Evolutionary conservation across 2,329 filamentous ascomycete species (phyloP).

Genomic region (Ceratocystis papillata): DNA sequence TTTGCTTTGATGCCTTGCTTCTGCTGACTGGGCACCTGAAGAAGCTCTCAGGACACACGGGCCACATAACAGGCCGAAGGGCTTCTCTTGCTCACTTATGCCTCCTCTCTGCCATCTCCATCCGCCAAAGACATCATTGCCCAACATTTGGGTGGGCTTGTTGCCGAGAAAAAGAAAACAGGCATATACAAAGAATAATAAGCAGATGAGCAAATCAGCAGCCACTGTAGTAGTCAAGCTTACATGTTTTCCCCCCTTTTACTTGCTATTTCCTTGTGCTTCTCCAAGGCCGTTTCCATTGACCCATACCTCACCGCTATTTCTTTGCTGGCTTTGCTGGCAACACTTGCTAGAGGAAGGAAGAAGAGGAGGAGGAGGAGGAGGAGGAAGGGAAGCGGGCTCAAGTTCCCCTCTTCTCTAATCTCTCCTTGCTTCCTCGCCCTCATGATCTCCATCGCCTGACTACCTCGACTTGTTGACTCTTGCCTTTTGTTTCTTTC

Average conservation of each 20-base stretch:
- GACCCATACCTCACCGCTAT: neutral
- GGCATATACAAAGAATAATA: neutral
- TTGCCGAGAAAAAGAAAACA: neutral
- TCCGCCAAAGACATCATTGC: neutral
- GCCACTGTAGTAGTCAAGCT: neutral
- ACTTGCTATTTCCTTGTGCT: neutral
- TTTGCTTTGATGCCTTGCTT: neutral
- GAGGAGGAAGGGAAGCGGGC: neutral
- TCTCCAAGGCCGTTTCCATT: neutral
- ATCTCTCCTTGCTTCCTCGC: neutral
- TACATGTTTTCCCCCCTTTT: neutral
- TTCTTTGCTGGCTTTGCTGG: conserved; percentile 3
- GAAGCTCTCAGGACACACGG: conserved; percentile 4
- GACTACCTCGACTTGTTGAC: neutral
- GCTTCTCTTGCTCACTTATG: neutral
- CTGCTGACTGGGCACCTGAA: neutral
- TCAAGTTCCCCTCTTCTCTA: neutral
- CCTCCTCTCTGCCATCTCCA: neutral
- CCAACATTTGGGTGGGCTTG: neutral
- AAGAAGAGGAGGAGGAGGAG: too few relatives aligned
- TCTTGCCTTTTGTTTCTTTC: neutral
- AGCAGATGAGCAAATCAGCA: neutral
- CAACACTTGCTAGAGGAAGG: neutral
- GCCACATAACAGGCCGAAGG: neutral
- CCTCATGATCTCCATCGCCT: neutral